Base-by-base conservation (phyloP, 129 eudicot species). In the Rutidosis leptorrhynchoides region DNA sequence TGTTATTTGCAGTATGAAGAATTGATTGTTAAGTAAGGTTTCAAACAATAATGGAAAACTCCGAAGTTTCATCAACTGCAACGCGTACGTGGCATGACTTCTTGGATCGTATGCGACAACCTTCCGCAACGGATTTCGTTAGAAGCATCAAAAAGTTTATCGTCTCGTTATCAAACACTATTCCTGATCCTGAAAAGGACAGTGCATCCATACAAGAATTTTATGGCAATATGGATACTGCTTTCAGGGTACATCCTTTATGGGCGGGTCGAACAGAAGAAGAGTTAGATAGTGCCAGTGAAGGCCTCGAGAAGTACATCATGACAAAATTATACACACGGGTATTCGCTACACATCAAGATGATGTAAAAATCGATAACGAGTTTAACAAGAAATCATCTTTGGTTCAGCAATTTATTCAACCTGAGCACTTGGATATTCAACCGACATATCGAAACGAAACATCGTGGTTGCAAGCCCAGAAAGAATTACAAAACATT, bases 41-140 rank as follows among this genome's bases (percentile, higher is more conserved):
- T 11, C 16, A 60, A 53, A 61, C 59, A 71, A 28, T 27, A 42
- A 90, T 90, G 96, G 96, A 86, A 49, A 83, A 79, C 67, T 58
- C 79, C 14, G 98, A 88, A 69, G 82, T 79, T 70, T 70, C 96
- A 21, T 85, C 98, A 53, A 83, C 96, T 21, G 87, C 89, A 43
- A 83, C 95, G 12, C 78, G 82, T 37, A 83, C 96, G 46, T 93
- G 95, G 96, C 98, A 93, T 48, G 91, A 93, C 66, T 93, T 93
- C 83, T 76, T 86, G 9, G 95, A 89, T 58, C 95, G 95, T 56
- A 86, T 89, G 95, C 86, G 95, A 55, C 90, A 89, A 55, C 96
- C 96, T 53, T 81, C 96, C 21, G 94, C 96, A 10, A 69, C 94
- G 67, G 94, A 85, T 28, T 83, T 86, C 17, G 95, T 89, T 55